Evolutionary conservation across 768 basidiomycete genomes (phyloP).

Genomic region (Amanita pseudoporphyria): DNA sequence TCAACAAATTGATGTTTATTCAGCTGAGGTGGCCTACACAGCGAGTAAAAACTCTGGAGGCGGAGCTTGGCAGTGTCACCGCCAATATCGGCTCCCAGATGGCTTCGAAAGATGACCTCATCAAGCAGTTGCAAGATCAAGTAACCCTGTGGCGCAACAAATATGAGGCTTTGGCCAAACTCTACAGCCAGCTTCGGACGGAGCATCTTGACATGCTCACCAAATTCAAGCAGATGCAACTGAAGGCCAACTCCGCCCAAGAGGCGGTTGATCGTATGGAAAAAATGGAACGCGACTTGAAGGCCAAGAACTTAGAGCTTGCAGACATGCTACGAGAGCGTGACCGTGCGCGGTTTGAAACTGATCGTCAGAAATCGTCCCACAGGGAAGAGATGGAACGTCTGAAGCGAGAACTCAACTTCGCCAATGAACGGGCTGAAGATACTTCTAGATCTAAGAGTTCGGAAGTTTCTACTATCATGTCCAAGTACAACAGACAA

Average conservation of each 20-base stretch:
- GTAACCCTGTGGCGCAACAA: slow-evolving; percentile 97
- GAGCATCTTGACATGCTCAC: slow-evolving; percentile 96
- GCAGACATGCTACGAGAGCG: slow-evolving; percentile 99
- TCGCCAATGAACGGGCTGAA: slow-evolving; percentile 97
- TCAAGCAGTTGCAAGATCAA: slow-evolving; percentile 93
- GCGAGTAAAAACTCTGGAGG: slow-evolving; percentile 94
- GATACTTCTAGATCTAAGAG: slow-evolving; percentile 88
- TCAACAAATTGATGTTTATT: slow-evolving; percentile 1
- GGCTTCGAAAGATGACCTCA: slow-evolving; percentile 87
- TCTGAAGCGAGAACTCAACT: slow-evolving; percentile 81
- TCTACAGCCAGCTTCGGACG: slow-evolving; percentile 95
- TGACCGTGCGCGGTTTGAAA: slow-evolving; percentile 90
- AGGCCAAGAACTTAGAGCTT: slow-evolving; percentile 96
- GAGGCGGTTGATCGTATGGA: slow-evolving; percentile 99
- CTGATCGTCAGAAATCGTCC: slow-evolving; percentile 86
- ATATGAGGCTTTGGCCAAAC: slow-evolving; percentile 95
- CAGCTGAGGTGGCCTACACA: slow-evolving; percentile 21
- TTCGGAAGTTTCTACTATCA: slow-evolving; percentile 80
- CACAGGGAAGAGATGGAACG: slow-evolving; percentile 96
- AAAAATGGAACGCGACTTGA: slow-evolving; percentile 95
- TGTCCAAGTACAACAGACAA: slow-evolving; percentile 93
- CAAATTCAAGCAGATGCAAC: slow-evolving; percentile 95
- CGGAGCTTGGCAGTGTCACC: slow-evolving; percentile 68
- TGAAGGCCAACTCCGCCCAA: slow-evolving; percentile 97
- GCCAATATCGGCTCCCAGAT: slow-evolving; percentile 80